phyloP scores from a whole-genome alignment of 129 eudicot genomes.

The Chrysanthemum lavandulifolium region DNA sequence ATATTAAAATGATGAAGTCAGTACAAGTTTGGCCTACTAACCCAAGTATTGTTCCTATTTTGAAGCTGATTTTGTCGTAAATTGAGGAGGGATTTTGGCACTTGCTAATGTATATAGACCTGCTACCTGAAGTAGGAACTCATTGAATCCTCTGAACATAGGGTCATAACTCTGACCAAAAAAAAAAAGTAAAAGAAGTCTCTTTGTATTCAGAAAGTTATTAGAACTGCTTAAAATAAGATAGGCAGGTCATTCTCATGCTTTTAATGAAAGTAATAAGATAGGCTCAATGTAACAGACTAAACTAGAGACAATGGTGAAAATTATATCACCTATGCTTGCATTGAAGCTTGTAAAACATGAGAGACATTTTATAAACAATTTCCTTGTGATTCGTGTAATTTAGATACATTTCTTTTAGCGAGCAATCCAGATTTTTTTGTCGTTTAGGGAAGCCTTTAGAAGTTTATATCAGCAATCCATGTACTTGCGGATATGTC shows the following conservation, averaged over 20 bases:
- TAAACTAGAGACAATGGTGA: too few relatives aligned
- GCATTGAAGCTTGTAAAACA: too few relatives aligned
- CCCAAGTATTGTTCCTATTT: neutral
- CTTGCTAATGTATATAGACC: neutral
- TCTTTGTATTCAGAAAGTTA: too few relatives aligned
- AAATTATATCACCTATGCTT: too few relatives aligned
- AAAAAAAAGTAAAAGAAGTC: too few relatives aligned
- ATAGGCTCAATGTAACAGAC: too few relatives aligned
- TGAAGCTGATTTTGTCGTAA: neutral
- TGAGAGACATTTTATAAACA: too few relatives aligned
- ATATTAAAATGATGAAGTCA: too few relatives aligned
- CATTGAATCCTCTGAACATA: neutral
- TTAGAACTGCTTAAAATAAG: too few relatives aligned
- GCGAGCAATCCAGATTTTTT: constrained; percentile 1
- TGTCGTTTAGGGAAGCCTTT: neutral
- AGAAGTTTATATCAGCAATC: neutral
- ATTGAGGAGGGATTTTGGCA: neutral
- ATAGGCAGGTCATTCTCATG: too few relatives aligned
- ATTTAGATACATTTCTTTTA: neutral
- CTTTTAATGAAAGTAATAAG: too few relatives aligned
- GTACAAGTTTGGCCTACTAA: neutral
- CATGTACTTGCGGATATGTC: constrained; percentile 10
- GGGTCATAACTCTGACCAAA: too few relatives aligned
- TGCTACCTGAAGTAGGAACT: constrained; percentile 5
- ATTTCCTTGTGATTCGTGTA: neutral